Base-by-base conservation (phyloP, 192 early-diverging fungal species). In the Lobosporangium transversale region DNA sequence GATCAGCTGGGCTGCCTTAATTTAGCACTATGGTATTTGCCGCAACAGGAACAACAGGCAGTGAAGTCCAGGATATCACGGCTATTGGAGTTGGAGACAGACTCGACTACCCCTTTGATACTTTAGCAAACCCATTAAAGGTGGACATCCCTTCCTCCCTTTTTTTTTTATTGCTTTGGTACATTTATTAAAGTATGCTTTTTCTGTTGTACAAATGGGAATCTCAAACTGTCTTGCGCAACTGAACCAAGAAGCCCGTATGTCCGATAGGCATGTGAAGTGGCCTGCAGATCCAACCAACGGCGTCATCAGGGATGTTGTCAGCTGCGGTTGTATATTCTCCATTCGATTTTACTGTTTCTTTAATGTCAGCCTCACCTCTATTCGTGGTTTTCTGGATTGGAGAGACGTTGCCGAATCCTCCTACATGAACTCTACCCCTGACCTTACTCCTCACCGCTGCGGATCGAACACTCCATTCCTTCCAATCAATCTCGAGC, bases 211-310 rank as follows among this genome's bases (percentile, higher is more conserved):
- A n/a, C n/a, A n/a, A n/a, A n/a, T n/a, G n/a, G n/a, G n/a, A n/a
- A n/a, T n/a, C n/a, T n/a, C n/a, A n/a, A n/a, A n/a, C n/a, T n/a
- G 33, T 76, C 40, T 79, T 86, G 53, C 83, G 83, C 21, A 84
- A 67, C 26, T 78, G 79, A 29, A 86, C 86, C 18, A 87, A 68
- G 58, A 87, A 87, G 12, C 83, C 86, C 0, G 86, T 87, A 59
- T 87, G 86, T 0, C 84, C 82, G 1, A 45, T 63, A 0, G 81
- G 86, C 54, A 68, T 79, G 23, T 87, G 86, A 10, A 83, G 59
- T 9, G 86, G 86, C 1, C 82, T 51, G 35, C 86, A 85, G 2
- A 87, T 64, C 79, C 84, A 78, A 8, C 81, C 79, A 10, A 65
- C 58, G 20, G 56, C 68, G 17, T 67, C 68, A 44, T 65, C 80